Evolutionary conservation across 2,329 filamentous ascomycete genomes (phyloP).

Genomic region (Fragosphaeria purpurea): DNA sequence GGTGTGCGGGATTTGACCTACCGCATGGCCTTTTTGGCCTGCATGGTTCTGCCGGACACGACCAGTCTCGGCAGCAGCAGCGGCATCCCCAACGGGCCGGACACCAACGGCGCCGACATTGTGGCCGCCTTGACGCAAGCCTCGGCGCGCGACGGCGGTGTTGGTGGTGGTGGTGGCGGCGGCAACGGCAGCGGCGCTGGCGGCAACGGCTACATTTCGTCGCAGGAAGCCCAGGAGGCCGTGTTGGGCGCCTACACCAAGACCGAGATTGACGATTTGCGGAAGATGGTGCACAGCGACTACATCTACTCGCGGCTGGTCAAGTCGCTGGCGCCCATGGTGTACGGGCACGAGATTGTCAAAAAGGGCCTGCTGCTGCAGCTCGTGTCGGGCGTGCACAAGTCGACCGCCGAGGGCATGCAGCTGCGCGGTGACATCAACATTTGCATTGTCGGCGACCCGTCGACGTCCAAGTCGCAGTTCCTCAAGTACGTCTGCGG

Average conservation of each 20-base stretch:
- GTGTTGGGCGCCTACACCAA: constrained; percentile 78
- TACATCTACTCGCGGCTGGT: constrained; percentile 92
- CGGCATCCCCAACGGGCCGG: constrained; percentile 27
- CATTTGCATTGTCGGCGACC: constrained; percentile 95
- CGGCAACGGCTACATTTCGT: constrained; percentile 36
- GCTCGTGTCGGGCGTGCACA: constrained; percentile 90
- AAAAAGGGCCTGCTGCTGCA: constrained; percentile 95
- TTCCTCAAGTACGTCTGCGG: constrained; percentile 98
- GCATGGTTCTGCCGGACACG: constrained; percentile 88
- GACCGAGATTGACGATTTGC: constrained; percentile 82
- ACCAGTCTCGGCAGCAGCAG: constrained; percentile 67
- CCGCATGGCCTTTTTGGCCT: constrained; percentile 89
- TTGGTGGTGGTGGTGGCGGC: constrained; percentile 20
- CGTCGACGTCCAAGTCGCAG: constrained; percentile 93
- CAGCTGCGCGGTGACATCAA: constrained; percentile 94
- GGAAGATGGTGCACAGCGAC: constrained; percentile 86
- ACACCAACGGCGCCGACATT: constrained; percentile 70
- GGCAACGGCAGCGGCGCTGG: constrained; percentile 4
- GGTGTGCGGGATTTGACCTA: constrained; percentile 95
- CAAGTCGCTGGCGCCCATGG: constrained; percentile 89
- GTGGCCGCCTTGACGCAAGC: constrained; percentile 72
- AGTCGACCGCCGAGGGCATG: constrained; percentile 89
- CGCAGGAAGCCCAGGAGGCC: constrained; percentile 79
- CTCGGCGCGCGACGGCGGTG: constrained; percentile 49
- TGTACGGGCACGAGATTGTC: constrained; percentile 94